Evolutionary conservation across 208 protist species (phyloP).

Genomic region (Trypanosoma caninum): DNA sequence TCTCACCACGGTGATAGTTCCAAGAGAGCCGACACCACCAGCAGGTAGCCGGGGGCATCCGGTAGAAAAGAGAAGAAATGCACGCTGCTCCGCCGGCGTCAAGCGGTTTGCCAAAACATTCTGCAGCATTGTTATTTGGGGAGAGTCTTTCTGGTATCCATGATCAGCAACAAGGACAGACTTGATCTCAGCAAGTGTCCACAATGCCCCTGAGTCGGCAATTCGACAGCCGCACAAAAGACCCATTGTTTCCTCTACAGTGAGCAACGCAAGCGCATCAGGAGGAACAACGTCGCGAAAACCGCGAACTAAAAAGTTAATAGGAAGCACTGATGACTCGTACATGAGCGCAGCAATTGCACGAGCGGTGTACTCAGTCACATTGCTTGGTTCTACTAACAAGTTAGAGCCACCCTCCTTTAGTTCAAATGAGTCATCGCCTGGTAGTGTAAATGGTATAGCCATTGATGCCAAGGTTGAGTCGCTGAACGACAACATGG

Average conservation of each 20-base stretch:
- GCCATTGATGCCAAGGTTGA: slow-evolving; percentile 45
- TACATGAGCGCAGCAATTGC: slow-evolving; percentile 64
- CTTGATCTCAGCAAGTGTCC: slow-evolving; percentile 68
- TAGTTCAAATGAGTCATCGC: slow-evolving; percentile 66
- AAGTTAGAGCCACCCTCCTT: slow-evolving; percentile 39
- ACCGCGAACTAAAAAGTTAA: slow-evolving; percentile 62
- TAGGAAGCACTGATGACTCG: slow-evolving; percentile 61
- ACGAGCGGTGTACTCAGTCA: slow-evolving; percentile 55
- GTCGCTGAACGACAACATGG: slow-evolving; percentile 36
- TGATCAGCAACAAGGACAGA: slow-evolving; percentile 86
- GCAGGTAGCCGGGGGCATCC: slow-evolving; percentile 83
- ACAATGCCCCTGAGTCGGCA: slow-evolving; percentile 53
- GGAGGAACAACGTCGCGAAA: slow-evolving; percentile 70
- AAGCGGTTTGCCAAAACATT: slow-evolving; percentile 60
- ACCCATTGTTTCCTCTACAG: slow-evolving; percentile 53
- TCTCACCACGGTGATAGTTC: slow-evolving; percentile 88
- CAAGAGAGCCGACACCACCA: slow-evolving; percentile 78
- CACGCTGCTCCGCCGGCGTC: slow-evolving; percentile 77
- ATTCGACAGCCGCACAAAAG: slow-evolving; percentile 58
- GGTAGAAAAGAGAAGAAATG: slow-evolving; percentile 89
- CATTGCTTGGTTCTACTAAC: slow-evolving; percentile 45
- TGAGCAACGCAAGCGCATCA: slow-evolving; percentile 61
- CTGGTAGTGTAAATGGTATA: slow-evolving; percentile 84
- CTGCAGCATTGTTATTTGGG: slow-evolving; percentile 70
- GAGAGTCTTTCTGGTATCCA: slow-evolving; percentile 84